A percentile compares a stretch with the other conserved stretches of the same genome.
Evolutionary conservation across 257 asterid species (phyloP).

Genomic region (Knoxia roxburghii): DNA sequence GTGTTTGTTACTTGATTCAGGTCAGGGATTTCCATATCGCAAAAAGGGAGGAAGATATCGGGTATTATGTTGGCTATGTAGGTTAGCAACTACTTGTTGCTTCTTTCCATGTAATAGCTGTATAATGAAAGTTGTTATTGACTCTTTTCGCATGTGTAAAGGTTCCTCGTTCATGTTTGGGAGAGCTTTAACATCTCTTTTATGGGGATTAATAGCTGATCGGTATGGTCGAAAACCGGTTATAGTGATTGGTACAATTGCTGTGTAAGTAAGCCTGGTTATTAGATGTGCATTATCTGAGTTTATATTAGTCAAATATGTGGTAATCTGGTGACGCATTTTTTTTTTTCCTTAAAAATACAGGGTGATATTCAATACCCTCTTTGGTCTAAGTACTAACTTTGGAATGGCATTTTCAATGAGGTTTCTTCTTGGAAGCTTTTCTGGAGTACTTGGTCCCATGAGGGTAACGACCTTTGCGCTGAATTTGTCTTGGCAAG

Average conservation of each 20-base stretch:
- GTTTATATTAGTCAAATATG: not conserved
- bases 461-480: conserved; percentile 44
- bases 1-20: conserved; percentile 27
- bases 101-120: conserved; percentile 1
- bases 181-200: conserved; percentile 61
- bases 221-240: conserved; percentile 74
- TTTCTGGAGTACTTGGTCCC: conserved; percentile 75
- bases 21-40: conserved; percentile 70
- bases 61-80: conserved; percentile 66
- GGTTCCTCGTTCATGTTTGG: conserved; percentile 72
- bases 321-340: not conserved
- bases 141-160: conserved; percentile 13
- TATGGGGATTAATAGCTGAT: conserved; percentile 69
- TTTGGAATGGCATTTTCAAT: conserved; percentile 72
- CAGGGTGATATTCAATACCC: conserved; percentile 77
- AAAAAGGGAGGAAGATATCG: conserved; percentile 65
- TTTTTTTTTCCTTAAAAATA: conserved; percentile 8
- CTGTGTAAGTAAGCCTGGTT: conserved; percentile 41
- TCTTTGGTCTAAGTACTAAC: conserved; percentile 70
- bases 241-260: conserved; percentile 45
- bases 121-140: not conserved
- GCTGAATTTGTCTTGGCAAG: not conserved
- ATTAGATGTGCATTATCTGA: not conserved
- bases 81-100: conserved; percentile 29
- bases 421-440: conserved; percentile 76